These are phyloP conservation scores for Xylariaceae sp. DNA, from an alignment of 2,329 filamentous ascomycete genomes.

Conservation along the genomic window DNA sequence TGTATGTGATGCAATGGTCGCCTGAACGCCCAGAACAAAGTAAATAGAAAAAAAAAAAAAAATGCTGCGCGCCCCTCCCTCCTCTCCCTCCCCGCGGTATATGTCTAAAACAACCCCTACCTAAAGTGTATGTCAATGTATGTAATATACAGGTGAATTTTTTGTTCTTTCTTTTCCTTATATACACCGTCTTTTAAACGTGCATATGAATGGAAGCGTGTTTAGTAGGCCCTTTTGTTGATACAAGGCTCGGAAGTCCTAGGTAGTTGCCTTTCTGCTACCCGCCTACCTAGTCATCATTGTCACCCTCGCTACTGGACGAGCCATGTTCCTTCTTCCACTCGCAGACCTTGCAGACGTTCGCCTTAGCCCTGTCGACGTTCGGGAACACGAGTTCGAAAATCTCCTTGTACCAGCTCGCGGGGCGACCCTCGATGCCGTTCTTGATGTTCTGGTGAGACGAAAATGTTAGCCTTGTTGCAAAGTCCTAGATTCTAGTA, in stretches of 20 bases:
- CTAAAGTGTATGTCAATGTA: background rate
- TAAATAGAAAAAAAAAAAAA: too few relatives aligned
- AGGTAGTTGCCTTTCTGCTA: constrained; percentile 12
- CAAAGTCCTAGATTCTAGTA: background rate
- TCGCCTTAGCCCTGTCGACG: constrained; percentile 68
- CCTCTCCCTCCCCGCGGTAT: constrained; percentile 7
- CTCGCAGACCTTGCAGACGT: constrained; percentile 62
- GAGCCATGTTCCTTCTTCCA: constrained; percentile 46
- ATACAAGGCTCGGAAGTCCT: constrained; percentile 6
- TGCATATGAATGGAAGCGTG: background rate
- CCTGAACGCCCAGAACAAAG: constrained; percentile 17
- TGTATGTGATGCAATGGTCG: constrained; percentile 13
- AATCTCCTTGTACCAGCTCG: constrained; percentile 90
- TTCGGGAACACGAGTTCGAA: constrained; percentile 86
- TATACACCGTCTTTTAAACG: constrained; percentile 10
- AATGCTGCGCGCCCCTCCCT: constrained; percentile 7
- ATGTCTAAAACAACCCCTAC: constrained; percentile 8
- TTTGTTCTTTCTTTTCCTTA: too few relatives aligned
- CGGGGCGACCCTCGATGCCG: constrained; percentile 84
- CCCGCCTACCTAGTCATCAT: constrained; percentile 27
- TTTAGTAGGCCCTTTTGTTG: background rate
- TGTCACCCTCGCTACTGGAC: constrained; percentile 35
- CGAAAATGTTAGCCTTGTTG: constrained; percentile 8
- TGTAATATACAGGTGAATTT: constrained; percentile 14
- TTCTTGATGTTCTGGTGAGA: constrained; percentile 85